phyloP scores from a whole-genome alignment of 768 basidiomycete species.

The Collybia sordida region DNA sequence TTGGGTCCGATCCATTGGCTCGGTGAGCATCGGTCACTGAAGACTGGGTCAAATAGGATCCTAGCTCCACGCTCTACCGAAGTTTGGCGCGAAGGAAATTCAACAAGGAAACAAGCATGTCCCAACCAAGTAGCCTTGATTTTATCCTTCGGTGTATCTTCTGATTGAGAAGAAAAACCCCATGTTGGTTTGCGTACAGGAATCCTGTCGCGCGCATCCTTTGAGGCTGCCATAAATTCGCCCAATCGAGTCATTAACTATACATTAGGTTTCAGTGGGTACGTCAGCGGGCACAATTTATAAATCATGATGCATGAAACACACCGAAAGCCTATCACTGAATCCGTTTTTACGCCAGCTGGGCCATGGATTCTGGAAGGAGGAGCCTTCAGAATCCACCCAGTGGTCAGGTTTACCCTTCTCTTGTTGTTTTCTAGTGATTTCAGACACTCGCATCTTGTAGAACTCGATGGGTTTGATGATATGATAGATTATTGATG shows the following conservation, averaged over 20 bases:
- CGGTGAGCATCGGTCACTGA: constrained; percentile 53
- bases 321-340: no score
- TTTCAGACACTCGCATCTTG: neutral
- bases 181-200: constrained; percentile 37
- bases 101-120: constrained; percentile 54
- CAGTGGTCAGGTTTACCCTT: neutral
- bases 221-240: constrained; percentile 10
- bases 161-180: constrained; percentile 24
- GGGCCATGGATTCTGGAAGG: constrained; percentile 1
- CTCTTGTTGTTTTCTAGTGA: neutral
- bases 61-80: constrained; percentile 36
- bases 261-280: neutral
- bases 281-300: no score
- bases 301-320: no score
- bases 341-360: neutral
- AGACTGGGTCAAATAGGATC: constrained; percentile 54
- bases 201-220: constrained; percentile 17
- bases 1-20: constrained; percentile 44
- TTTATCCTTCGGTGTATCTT: constrained; percentile 26
- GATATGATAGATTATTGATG: no score
- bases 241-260: neutral
- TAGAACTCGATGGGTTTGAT: no score
- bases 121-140: constrained; percentile 57
- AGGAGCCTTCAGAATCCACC: neutral
- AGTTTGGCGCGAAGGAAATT: constrained; percentile 37